Conservation (phyloP, 345 rosid species). For the Cardamine chenopodiifolia region DNA sequence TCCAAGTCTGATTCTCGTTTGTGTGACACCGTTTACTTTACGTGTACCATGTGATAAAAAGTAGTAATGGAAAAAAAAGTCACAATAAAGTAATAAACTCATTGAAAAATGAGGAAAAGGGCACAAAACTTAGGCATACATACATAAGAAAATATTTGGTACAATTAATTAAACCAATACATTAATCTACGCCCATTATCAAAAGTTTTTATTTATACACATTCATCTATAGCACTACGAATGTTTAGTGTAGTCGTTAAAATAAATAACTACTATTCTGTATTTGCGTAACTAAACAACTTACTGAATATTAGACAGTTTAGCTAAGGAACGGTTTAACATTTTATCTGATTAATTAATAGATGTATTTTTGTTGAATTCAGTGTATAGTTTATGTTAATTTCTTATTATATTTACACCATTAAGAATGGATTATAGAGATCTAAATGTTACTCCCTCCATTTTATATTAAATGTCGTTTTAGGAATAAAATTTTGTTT, state of each 20-base stretch:
- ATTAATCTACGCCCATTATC: no score
- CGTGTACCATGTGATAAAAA: conserved; percentile 35
- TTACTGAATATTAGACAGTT: no score
- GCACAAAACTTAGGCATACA: background rate
- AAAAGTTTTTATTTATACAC: no score
- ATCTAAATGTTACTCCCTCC: no score
- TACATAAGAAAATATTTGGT: background rate
- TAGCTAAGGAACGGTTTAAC: background rate
- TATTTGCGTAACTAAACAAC: background rate
- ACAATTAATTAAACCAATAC: background rate
- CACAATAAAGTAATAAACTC: background rate
- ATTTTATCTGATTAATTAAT: background rate
- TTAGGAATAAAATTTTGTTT: no score
- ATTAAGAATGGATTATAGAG: background rate
- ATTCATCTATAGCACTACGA: background rate
- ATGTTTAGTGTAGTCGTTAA: background rate
- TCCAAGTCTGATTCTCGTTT: conserved; percentile 15
- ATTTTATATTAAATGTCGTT: no score
- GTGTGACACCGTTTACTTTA: conserved; percentile 17
- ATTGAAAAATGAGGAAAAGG: background rate
- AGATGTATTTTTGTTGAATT: background rate
- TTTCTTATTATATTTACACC: background rate
- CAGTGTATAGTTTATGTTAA: background rate
- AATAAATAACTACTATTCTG: no score
- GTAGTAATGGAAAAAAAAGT: background rate